Conservation (phyloP, 2,329 filamentous ascomycete genomes). For the Talaromyces sp. region DNA sequence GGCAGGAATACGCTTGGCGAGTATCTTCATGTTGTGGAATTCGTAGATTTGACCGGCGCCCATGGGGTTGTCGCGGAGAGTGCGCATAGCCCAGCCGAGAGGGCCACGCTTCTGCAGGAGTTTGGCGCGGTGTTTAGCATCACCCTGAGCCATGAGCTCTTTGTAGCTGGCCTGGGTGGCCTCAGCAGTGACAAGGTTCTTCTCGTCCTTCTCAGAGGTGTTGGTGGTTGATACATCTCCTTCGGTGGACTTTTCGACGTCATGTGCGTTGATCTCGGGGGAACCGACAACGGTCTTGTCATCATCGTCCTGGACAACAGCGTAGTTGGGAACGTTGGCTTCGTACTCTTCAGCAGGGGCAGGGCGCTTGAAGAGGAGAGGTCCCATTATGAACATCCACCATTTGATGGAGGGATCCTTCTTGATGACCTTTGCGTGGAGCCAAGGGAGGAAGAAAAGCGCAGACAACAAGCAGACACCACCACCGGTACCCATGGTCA, state of each 20-base stretch:
- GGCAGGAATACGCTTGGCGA: slow-evolving; percentile 66
- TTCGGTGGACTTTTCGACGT: not conserved
- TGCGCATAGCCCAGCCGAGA: slow-evolving; percentile 80
- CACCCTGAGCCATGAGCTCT: slow-evolving; percentile 56
- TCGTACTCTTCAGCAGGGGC: slow-evolving; percentile 51
- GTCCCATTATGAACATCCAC: slow-evolving; percentile 62
- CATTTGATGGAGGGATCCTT: slow-evolving; percentile 63
- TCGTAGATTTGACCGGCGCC: slow-evolving; percentile 72
- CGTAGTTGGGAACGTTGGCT: slow-evolving; percentile 68
- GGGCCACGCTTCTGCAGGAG: slow-evolving; percentile 62
- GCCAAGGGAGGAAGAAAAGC: slow-evolving; percentile 70
- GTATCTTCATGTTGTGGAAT: slow-evolving; percentile 62
- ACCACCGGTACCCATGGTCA: slow-evolving; percentile 62
- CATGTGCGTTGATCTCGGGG: not conserved
- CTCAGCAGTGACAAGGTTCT: slow-evolving; percentile 46
- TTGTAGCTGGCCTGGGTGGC: slow-evolving; percentile 57
- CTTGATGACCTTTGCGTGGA: slow-evolving; percentile 65
- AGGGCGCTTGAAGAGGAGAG: slow-evolving; percentile 61
- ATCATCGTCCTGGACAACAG: slow-evolving; percentile 66
- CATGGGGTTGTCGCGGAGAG: slow-evolving; percentile 69
- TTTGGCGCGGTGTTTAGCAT: slow-evolving; percentile 59
- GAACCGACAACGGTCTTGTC: slow-evolving; percentile 34
- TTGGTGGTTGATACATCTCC: not conserved
- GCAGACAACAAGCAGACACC: slow-evolving; percentile 59
- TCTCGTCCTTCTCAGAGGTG: slow-evolving; percentile 30